These are phyloP conservation scores for Bassia scoparia DNA, from an alignment of 148 eudicot genomes.

Conservation along the genomic window DNA sequence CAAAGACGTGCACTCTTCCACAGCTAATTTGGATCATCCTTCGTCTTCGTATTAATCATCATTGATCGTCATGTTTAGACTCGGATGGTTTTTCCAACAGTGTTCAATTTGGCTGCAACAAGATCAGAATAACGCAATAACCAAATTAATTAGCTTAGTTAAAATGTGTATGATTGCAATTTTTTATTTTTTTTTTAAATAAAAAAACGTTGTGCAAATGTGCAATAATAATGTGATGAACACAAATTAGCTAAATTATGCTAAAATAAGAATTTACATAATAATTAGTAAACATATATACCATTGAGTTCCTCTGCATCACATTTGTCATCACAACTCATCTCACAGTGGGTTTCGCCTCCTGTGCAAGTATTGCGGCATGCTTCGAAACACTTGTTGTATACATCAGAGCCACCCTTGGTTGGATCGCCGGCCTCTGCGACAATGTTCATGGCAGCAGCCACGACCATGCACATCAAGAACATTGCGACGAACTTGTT, in stretches of 20 bases:
- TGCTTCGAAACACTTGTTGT: conserved; percentile 16
- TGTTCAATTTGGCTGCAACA: conserved; percentile 4
- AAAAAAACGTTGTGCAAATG: too few species aligned
- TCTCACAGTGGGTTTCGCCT: conserved; percentile 24
- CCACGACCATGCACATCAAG: conserved; percentile 25
- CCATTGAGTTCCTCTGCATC: conserved; percentile 19
- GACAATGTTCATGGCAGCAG: conserved; percentile 15
- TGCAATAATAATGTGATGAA: too few species aligned
- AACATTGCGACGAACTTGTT: conserved; percentile 28
- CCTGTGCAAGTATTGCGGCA: conserved; percentile 12
- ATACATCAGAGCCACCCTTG: conserved; percentile 11
- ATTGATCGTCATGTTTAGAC: not conserved
- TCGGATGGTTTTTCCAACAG: not conserved
- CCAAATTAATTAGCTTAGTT: not conserved
- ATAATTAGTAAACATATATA: not conserved
- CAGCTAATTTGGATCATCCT: not conserved
- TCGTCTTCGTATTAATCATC: not conserved
- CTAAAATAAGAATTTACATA: too few species aligned
- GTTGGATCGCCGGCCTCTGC: conserved; percentile 6
- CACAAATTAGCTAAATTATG: too few species aligned
- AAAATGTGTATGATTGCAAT: too few species aligned
- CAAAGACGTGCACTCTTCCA: conserved; percentile 7
- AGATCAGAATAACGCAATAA: not conserved
- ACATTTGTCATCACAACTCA: conserved; percentile 26
- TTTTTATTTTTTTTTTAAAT: too few species aligned